Percentiles rank a stretch among this genome's conserved stretches.
These are phyloP conservation scores for Elsinoe perseae DNA, from an alignment of 2,329 filamentous ascomycete species.

Conservation along the genomic window DNA sequence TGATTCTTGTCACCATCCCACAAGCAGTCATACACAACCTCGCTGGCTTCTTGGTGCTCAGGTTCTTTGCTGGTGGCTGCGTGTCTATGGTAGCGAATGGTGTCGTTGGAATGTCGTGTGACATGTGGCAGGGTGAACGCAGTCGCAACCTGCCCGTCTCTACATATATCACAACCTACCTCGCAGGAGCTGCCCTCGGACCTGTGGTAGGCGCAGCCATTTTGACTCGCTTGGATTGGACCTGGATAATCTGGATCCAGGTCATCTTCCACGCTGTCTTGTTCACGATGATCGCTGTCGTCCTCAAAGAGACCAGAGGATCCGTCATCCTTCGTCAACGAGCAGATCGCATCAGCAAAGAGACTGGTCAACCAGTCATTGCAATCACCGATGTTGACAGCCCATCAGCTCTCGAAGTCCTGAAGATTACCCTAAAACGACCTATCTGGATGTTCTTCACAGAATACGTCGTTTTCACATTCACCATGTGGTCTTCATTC, in stretches of 20 bases:
- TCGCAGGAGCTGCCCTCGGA: slow-evolving; percentile 31
- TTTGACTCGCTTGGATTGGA: slow-evolving; percentile 29
- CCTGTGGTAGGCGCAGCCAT: slow-evolving; percentile 32
- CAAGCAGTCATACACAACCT: slow-evolving; percentile 34
- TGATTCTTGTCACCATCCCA: slow-evolving; percentile 31
- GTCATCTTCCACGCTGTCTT: slow-evolving; percentile 40
- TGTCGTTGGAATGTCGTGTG: slow-evolving; percentile 31
- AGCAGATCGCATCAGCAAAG: slow-evolving; percentile 30
- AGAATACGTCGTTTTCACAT: slow-evolving; percentile 43
- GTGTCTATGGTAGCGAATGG: slow-evolving; percentile 31
- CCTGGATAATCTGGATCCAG: slow-evolving; percentile 36
- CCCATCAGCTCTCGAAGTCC: slow-evolving; percentile 27
- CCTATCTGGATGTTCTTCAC: slow-evolving; percentile 39
- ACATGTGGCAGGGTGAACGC: slow-evolving; percentile 31
- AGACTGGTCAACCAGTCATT: slow-evolving; percentile 25
- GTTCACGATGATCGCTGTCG: slow-evolving; percentile 33
- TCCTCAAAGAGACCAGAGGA: slow-evolving; percentile 41
- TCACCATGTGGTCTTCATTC: slow-evolving; percentile 45
- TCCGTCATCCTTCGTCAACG: slow-evolving; percentile 40
- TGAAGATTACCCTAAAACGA: slow-evolving; percentile 29
- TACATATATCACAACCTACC: slow-evolving; percentile 31
- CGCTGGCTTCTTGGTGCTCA: slow-evolving; percentile 31
- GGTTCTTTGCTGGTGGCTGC: slow-evolving; percentile 34
- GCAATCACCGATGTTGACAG: slow-evolving; percentile 29
- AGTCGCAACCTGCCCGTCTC: slow-evolving; percentile 30